Evolutionary conservation across 495 filamentous ascomycete species (phyloP), one percentile per base, ranked within the genome.

Genomic region (Lasiosphaeris hirsuta): DNA sequence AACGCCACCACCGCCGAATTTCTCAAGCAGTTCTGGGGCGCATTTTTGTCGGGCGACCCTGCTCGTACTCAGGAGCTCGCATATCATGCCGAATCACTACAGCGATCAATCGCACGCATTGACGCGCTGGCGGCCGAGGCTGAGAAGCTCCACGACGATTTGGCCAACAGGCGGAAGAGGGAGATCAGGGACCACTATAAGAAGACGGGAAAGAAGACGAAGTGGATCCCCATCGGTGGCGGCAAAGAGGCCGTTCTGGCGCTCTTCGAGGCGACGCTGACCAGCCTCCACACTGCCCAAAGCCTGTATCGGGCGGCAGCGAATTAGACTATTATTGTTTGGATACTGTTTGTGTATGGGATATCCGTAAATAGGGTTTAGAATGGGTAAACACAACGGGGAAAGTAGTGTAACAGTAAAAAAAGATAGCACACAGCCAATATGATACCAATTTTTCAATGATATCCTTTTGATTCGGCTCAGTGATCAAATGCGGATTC

Each of bases 1-100:
- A 91, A 97, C 67, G 90, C 92, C 40, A 97, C 94, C 0, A 90
- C 91, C 0, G 88, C 86, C 7, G 95, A 97, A 61, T 97, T 97
- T 65, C 75, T 98, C n/a, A 86, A 89, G 60, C 92, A 97, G 67
- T 98, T 97, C 77, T 97, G 92, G 92, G 76, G 82, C 37, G 83
- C 89, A 4, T 97, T 94, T 64, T 75, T 93, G 7, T 96, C 92
- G 0, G 90, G 90, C 2, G 88, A 94, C 42, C 10, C 60, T 7
- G 83, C 86, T 42, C 84, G 88, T n/a, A 85, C 88, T 0, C 74
- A 75, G 18, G 92, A 96, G 66, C 78, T 95, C 0, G 80, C 82
- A 2, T 88, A 86, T 37, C 75, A 96, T 37, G 84, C 88, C 13
- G 87, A 95, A 60, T 88, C 90, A 5, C 77, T 98, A 13, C 79